A percentile compares a stretch with the other conserved stretches of the same genome.
Evolutionary conservation across 2,329 filamentous ascomycete species (phyloP).

Genomic region (Aspergillus neoniger): DNA sequence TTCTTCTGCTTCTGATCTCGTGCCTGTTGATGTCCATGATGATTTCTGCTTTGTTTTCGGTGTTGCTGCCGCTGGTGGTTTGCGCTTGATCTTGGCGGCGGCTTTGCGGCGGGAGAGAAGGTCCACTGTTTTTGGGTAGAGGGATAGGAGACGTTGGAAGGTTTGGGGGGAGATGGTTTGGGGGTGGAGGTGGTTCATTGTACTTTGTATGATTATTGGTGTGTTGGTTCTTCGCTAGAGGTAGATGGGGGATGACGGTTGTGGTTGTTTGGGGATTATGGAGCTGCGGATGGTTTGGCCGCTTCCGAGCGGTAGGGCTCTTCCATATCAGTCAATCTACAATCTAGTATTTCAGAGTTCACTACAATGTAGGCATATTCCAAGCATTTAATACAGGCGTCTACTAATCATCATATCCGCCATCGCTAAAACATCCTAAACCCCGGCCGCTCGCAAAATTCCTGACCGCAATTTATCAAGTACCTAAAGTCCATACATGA

Average conservation of each 20-base stretch:
- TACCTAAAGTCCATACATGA: constrained; percentile 17
- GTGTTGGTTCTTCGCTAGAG: background rate
- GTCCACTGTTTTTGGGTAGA: constrained; percentile 30
- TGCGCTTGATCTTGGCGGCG: constrained; percentile 21
- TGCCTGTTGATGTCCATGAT: constrained; percentile 2
- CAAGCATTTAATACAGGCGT: background rate
- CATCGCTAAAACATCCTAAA: background rate
- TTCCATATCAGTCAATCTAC: too few relatives aligned
- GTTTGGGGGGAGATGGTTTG: constrained; percentile 27
- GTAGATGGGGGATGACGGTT: background rate
- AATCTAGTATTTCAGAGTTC: too few relatives aligned
- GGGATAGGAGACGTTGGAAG: constrained; percentile 30
- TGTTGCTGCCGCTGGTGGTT: background rate
- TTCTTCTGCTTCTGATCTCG: constrained; percentile 1
- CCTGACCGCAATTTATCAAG: constrained; percentile 3
- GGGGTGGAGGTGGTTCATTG: constrained; percentile 26
- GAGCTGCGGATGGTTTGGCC: too few relatives aligned
- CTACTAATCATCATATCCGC: background rate
- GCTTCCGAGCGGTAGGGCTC: too few relatives aligned
- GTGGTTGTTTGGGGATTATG: background rate
- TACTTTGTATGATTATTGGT: too few relatives aligned
- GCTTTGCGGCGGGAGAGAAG: constrained; percentile 28
- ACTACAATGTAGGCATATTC: background rate
- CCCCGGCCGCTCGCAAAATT: background rate
- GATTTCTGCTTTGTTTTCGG: constrained; percentile 12